Percentiles rank a stretch among this genome's conserved stretches.
Evolutionary conservation across 176 grass and related monocot species (phyloP).

Genomic region (Musa acuminata): DNA sequence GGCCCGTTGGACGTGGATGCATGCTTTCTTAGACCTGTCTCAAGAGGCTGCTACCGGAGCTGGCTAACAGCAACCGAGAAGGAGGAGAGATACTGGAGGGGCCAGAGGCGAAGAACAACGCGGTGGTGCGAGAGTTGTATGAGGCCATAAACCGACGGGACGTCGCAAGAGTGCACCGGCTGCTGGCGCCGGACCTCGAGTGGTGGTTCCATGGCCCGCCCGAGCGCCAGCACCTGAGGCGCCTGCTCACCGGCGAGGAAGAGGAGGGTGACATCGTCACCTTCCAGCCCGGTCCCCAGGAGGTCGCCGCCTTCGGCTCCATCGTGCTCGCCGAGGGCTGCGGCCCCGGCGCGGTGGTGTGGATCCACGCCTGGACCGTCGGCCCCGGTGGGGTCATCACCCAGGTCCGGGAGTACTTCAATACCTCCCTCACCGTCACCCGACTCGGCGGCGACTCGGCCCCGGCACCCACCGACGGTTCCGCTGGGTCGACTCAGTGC

Average conservation of each 20-base stretch:
- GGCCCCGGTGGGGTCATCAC: slow-evolving; percentile 61
- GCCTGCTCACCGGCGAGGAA: slow-evolving; percentile 49
- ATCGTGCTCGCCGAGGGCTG: slow-evolving; percentile 65
- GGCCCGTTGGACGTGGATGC: too few relatives aligned
- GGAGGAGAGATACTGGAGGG: neutral
- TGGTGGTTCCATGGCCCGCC: slow-evolving; percentile 96
- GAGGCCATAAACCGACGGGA: slow-evolving; percentile 51
- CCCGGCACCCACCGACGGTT: neutral
- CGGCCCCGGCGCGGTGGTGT: slow-evolving; percentile 29
- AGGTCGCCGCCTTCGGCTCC: slow-evolving; percentile 54
- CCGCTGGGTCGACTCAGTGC: slow-evolving; percentile 1
- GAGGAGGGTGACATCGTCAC: neutral
- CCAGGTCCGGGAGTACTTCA: slow-evolving; percentile 76
- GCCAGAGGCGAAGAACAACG: slow-evolving; percentile 34
- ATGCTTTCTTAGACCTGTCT: too few relatives aligned
- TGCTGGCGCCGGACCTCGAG: slow-evolving; percentile 72
- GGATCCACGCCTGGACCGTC: slow-evolving; percentile 91
- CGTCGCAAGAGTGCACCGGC: slow-evolving; percentile 41
- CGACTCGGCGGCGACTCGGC: slow-evolving; percentile 27
- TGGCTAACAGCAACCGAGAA: slow-evolving; percentile 35
- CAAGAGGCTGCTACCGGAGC: slow-evolving; percentile 20
- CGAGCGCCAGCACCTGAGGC: slow-evolving; percentile 72
- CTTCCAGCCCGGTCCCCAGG: slow-evolving; percentile 40
- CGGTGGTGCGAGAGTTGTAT: slow-evolving; percentile 54
- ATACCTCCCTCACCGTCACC: slow-evolving; percentile 76